phyloP scores from a whole-genome alignment of 1,284 basidiomycete genomes.

The Irpex sp. region DNA sequence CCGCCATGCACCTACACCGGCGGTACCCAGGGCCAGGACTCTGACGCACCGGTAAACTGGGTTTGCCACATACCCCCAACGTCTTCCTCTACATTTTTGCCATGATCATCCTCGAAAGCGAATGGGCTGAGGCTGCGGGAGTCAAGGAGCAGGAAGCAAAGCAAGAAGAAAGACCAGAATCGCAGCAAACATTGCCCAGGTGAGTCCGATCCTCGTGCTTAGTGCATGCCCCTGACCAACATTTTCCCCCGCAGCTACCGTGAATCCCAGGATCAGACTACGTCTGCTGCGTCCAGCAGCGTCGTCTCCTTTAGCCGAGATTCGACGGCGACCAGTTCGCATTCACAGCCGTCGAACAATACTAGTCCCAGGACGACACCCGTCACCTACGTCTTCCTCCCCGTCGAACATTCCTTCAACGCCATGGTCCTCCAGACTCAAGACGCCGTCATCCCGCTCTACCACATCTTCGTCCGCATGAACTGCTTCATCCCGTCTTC shows the following conservation, averaged over 20 bases:
- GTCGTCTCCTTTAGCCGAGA: neutral
- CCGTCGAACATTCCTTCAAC: slow-evolving; percentile 24
- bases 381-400: slow-evolving; percentile 28
- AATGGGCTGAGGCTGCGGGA: slow-evolving; percentile 13
- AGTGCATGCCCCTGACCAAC: slow-evolving; percentile 37
- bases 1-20: neutral
- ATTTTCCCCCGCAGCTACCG: slow-evolving; percentile 12
- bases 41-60: neutral
- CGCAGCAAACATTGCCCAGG: slow-evolving; percentile 5
- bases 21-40: neutral
- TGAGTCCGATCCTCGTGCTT: slow-evolving; percentile 2
- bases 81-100: neutral
- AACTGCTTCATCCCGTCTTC: slow-evolving; percentile 38
- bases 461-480: slow-evolving; percentile 33
- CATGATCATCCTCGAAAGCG: slow-evolving; percentile 17
- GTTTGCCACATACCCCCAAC: neutral
- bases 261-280: slow-evolving; percentile 2
- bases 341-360: too few species aligned
- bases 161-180: neutral
- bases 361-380: slow-evolving; percentile 7
- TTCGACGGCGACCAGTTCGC: too few species aligned
- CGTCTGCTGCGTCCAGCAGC: neutral
- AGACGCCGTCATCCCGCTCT: slow-evolving; percentile 27
- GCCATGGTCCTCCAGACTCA: slow-evolving; percentile 26
- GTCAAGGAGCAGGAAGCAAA: neutral